Evolutionary conservation across 805 yeast species (phyloP), one percentile per base, ranked within the genome.

Genomic region (Metschnikowia cubensis): DNA sequence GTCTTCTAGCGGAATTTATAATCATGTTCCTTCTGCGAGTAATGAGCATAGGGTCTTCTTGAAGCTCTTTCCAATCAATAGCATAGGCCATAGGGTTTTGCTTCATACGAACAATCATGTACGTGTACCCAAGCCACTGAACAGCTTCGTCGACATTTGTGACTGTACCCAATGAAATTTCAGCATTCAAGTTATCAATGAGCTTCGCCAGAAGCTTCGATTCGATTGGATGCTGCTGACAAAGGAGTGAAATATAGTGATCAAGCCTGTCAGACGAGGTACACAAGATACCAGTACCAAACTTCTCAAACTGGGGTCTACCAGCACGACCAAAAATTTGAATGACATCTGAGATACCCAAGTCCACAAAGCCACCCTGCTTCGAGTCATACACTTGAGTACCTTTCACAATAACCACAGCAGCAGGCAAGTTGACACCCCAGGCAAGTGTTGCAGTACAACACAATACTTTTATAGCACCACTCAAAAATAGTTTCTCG

Each of bases 281-380:
- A 64, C 94, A 84, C 43, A 94, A 70, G 21, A 90, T 83, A 74
- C 98, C 98, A 2, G 92, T 88, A 76, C 99, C 99, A 62, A 79
- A 85, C 50, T 81, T 81, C 58, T 92, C 96, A 67, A 82, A 94
- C 59, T 95, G 99, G 0, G 99, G 99, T 69, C 99, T 83, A 70
- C 99, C 99, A 25, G 99, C 99, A 73, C 99, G 87, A 59, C 99
- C 99, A 71, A 94, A 94, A 57, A 94, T 94, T 73, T 94, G 99
- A 53, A 95, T 87, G 36, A 94, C 96, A 70, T 94, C 99, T 0
- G 97, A 87, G 15, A 94, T 92, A 1, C 98, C 98, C 36, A 95
- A 73, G 63, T 94, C 99, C 2, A 85, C 81, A 62, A 84, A 89
- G 0, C 99, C 99, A 77, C 99, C 99, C 47, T 85, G 86, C 64